phyloP scores from a whole-genome alignment of 2,329 filamentous ascomycete genomes.

The Mycosphaerella arachidis region DNA sequence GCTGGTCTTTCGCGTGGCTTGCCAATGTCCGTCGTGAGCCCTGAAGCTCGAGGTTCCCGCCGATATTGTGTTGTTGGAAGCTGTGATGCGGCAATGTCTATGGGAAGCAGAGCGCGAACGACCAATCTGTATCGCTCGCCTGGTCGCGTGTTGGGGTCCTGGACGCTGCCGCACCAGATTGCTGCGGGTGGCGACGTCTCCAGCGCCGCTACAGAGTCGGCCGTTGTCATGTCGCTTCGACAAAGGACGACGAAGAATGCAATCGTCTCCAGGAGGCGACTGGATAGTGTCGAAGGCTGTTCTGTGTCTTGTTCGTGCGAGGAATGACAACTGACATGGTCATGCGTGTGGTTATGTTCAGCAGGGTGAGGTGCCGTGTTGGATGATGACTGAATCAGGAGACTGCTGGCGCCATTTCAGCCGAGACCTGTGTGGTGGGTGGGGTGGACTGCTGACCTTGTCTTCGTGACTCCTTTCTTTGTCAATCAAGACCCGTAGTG shows the following conservation, averaged over 20 bases:
- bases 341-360: neutral
- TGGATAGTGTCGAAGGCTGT: neutral
- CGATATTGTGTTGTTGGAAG: neutral
- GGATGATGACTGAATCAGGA: neutral
- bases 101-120: neutral
- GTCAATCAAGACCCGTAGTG: no score
- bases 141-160: neutral
- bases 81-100: neutral
- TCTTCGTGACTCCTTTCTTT: neutral
- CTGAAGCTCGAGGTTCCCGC: neutral
- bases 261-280: neutral
- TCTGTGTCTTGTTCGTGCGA: neutral
- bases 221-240: neutral
- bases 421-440: neutral
- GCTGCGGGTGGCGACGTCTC: neutral
- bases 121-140: no score
- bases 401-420: neutral
- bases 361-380: neutral
- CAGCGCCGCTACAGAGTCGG: neutral
- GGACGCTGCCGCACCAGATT: neutral
- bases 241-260: neutral
- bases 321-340: neutral
- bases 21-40: neutral
- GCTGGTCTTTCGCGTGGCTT: neutral
- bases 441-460: neutral